phyloP scores from a whole-genome alignment of 208 protist genomes.

The Angomonas ambiguus region DNA sequence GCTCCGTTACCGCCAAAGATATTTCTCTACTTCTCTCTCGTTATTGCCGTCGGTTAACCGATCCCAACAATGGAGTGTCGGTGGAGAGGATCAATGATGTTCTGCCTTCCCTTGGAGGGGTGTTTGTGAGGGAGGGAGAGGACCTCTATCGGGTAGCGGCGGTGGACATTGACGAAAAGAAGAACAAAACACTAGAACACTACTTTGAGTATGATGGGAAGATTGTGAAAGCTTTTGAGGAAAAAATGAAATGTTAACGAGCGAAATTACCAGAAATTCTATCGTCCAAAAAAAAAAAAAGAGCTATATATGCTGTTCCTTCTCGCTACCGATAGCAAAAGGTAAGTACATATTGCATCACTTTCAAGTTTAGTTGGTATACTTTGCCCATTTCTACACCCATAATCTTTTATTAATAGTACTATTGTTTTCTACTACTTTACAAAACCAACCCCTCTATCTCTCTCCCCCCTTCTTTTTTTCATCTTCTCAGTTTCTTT shows the following conservation, averaged over 20 bases:
- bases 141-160: neutral
- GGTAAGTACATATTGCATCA: too few species aligned
- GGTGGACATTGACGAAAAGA: slow-evolving; percentile 2
- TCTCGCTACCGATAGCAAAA: too few species aligned
- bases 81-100: neutral
- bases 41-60: neutral
- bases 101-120: neutral
- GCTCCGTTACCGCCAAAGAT: slow-evolving; percentile 4
- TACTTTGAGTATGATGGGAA: slow-evolving; percentile 4
- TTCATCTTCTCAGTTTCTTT: too few species aligned
- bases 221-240: slow-evolving; percentile 1
- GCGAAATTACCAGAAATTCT: too few species aligned
- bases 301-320: neutral
- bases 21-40: slow-evolving; percentile 1
- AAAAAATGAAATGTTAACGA: neutral
- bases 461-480: too few species aligned
- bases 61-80: neutral
- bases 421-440: too few species aligned
- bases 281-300: neutral
- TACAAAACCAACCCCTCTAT: too few species aligned
- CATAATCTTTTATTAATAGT: too few species aligned
- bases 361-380: too few species aligned
- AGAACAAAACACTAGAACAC: slow-evolving; percentile 1
- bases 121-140: slow-evolving; percentile 1
- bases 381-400: too few species aligned